phyloP scores from a whole-genome alignment of 2,329 filamentous ascomycete genomes.

The Penicillium sp. region DNA sequence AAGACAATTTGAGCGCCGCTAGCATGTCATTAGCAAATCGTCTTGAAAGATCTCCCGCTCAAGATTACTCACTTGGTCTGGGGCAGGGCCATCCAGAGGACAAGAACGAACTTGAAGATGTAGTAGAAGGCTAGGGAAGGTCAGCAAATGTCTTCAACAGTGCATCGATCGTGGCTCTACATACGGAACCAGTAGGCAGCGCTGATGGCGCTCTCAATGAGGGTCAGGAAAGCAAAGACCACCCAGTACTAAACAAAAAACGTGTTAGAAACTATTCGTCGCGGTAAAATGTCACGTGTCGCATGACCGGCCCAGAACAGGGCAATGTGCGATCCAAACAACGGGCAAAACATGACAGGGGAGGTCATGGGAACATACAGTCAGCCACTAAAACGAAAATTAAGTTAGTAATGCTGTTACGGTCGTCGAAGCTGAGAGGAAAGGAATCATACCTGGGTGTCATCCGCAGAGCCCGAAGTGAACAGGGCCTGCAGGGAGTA shows the following conservation, averaged over 20 bases:
- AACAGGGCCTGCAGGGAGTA: slow-evolving; percentile 62
- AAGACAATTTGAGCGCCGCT: slow-evolving; percentile 96
- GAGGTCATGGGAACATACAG: slow-evolving; percentile 37
- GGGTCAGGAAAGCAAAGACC: slow-evolving; percentile 59
- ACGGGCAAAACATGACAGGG: neutral
- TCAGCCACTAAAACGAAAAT: slow-evolving; percentile 51
- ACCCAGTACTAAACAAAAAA: slow-evolving; percentile 57
- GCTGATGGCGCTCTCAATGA: slow-evolving; percentile 60
- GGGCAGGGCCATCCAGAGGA: slow-evolving; percentile 96
- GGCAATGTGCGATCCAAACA: slow-evolving; percentile 6
- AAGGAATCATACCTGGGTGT: slow-evolving; percentile 53
- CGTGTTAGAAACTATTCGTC: slow-evolving; percentile 11
- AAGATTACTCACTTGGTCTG: slow-evolving; percentile 68
- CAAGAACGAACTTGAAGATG: slow-evolving; percentile 97
- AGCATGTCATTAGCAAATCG: slow-evolving; percentile 5
- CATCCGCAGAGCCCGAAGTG: slow-evolving; percentile 54
- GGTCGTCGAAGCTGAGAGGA: neutral
- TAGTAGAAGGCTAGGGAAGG: slow-evolving; percentile 74
- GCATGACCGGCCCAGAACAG: slow-evolving; percentile 10
- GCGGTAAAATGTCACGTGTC: slow-evolving; percentile 23
- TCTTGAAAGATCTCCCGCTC: neutral
- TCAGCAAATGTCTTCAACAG: slow-evolving; percentile 21
- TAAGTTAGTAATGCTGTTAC: slow-evolving; percentile 15
- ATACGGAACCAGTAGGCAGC: slow-evolving; percentile 64
- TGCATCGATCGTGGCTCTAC: slow-evolving; percentile 17